Evolutionary conservation across 2,329 filamentous ascomycete genomes (phyloP).

Genomic region (Chaetomium sp.): DNA sequence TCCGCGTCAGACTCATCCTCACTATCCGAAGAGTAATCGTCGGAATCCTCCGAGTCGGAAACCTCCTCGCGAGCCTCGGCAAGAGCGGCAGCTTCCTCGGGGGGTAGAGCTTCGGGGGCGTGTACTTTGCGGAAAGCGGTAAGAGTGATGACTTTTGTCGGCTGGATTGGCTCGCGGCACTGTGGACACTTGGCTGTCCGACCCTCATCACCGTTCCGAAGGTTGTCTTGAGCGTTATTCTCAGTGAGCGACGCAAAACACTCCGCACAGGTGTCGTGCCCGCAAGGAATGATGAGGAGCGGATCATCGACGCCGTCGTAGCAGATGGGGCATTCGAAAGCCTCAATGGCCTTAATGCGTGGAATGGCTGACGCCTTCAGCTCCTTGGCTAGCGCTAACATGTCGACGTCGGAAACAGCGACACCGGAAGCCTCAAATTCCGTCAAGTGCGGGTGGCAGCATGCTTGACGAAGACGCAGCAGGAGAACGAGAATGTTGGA

Average conservation of each 20-base stretch:
- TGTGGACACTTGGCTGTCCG: conserved; percentile 61
- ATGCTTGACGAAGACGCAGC: conserved; percentile 72
- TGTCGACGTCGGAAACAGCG: conserved; percentile 39
- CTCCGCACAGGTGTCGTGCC: conserved; percentile 70
- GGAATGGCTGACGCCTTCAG: conserved; percentile 55
- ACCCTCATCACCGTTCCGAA: conserved; percentile 55
- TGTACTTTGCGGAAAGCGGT: conserved; percentile 67
- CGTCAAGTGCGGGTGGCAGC: conserved; percentile 69
- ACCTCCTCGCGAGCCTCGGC: conserved; percentile 30
- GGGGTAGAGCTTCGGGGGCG: conserved; percentile 45
- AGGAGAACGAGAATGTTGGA: conserved; percentile 74
- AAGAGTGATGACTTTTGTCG: conserved; percentile 66
- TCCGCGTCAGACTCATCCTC: conserved; percentile 21
- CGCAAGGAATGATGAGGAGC: conserved; percentile 73
- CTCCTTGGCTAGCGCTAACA: conserved; percentile 43
- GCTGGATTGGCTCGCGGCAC: conserved; percentile 62
- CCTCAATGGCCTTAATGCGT: conserved; percentile 54
- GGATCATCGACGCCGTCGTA: conserved; percentile 70
- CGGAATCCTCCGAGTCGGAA: conserved; percentile 15
- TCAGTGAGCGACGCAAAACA: conserved; percentile 68
- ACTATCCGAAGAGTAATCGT: conserved; percentile 11
- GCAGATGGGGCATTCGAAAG: conserved; percentile 77
- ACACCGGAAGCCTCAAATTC: conserved; percentile 37
- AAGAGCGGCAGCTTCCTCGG: background rate
- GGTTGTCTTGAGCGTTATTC: conserved; percentile 44